Evolutionary conservation across 805 yeast genomes (phyloP).

Genomic region (Teunomyces lycoperdinae): DNA sequence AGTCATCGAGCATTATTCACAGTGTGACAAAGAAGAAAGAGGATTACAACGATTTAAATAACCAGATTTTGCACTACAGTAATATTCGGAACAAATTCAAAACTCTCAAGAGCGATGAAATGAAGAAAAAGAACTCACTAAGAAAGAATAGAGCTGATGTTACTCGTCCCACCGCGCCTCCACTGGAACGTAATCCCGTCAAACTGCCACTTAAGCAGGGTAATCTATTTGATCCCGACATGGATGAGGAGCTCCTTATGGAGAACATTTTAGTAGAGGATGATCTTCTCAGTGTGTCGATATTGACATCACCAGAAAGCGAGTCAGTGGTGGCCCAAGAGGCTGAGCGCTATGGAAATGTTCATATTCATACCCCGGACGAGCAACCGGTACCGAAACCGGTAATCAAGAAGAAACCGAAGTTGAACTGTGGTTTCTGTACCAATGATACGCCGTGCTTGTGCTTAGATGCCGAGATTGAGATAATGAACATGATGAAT

Average conservation of each 20-base stretch:
- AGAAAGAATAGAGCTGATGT: slow-evolving; percentile 3
- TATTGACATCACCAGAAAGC: not conserved
- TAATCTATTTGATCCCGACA: slow-evolving; percentile 3
- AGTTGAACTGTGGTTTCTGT: slow-evolving; percentile 36
- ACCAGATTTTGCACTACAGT: slow-evolving; percentile 19
- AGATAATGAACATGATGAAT: slow-evolving; percentile 6
- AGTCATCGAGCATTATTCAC: slow-evolving; percentile 36
- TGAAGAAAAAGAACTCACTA: slow-evolving; percentile 7
- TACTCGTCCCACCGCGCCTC: not conserved
- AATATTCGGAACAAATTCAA: slow-evolving; percentile 16
- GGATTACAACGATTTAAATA: slow-evolving; percentile 10
- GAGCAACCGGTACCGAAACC: not conserved
- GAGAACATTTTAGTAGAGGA: slow-evolving; percentile 6
- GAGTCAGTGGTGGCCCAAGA: slow-evolving; percentile 3
- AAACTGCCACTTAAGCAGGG: not conserved
- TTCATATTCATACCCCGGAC: slow-evolving; percentile 9
- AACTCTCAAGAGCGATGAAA: slow-evolving; percentile 10
- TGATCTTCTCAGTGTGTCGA: slow-evolving; percentile 4
- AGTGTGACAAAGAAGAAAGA: slow-evolving; percentile 32
- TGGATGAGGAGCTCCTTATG: slow-evolving; percentile 6
- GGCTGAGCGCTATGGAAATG: slow-evolving; percentile 11
- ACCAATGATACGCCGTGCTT: slow-evolving; percentile 38
- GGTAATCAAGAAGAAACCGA: slow-evolving; percentile 15
- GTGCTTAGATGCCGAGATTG: slow-evolving; percentile 38
- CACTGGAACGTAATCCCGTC: not conserved